Base-by-base conservation (phyloP, 2,329 filamentous ascomycete genomes). In the Fusarium sp. region DNA sequence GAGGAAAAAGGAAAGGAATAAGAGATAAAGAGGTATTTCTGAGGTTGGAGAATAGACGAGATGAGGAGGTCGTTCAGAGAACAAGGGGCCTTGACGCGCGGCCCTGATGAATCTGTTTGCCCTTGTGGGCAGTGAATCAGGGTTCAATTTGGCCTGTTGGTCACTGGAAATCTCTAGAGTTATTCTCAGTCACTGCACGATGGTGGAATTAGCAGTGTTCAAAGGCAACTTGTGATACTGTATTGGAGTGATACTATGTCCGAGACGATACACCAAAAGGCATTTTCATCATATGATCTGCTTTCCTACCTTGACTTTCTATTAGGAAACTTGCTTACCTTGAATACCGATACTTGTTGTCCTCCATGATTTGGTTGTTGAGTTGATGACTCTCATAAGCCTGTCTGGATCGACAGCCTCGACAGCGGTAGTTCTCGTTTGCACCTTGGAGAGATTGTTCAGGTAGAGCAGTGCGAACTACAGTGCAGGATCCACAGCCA, bases 221-320 rank as follows among this genome's bases (percentile, higher is more conserved):
- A 28, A 67, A 57, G 57, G 54, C 38, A 63, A 63, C 45, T 18
- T 60, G 57, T 68, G 57, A 50, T 63, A 71, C 66, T 57, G 22
- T 61, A 47, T 55, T 67, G 9, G 24, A 36, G 61, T 24, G 20
- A 48, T 36, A 50, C 30, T 63, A 68, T 48, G 31, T 31, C 39
- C 39, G 39, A 28, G 24, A 58, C 50, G 50, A 45, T 64, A 57
- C 48, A 53, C 24, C 39, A 50, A 33, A 15, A 41, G 30, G 24
- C 41, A n/a, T 24, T 33, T 12, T 1, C 16, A 24, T 55, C 48
- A 38, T 24, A 36, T 30, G 38, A 26, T 33, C 26, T 44, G 9
- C n/a, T 38, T n/a, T 22, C 6, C 14, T 31, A 7, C n/a, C 9
- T 35, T 31, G 11, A 18, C 13, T 20, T 30, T 35, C 28, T 41